Base-by-base conservation (phyloP, 73 alveolate genomes). In the Paramecium caudatum region DNA sequence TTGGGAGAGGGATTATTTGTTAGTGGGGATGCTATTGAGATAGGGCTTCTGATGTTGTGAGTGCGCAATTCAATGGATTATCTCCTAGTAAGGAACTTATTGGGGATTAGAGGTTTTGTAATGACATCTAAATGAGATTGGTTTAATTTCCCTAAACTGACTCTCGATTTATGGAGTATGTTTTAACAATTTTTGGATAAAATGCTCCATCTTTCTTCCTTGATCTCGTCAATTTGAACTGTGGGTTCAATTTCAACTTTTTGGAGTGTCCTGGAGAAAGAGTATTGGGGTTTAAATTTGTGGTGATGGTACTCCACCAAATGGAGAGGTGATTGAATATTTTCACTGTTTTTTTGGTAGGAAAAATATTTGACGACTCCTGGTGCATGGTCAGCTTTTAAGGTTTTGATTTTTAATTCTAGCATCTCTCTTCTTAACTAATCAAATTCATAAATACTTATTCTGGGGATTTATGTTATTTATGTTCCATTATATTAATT, bases 181-280 rank as follows among this genome's bases (percentile, higher is more conserved):
- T 32, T 34, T 43, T 19, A 32, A 5, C 50, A 68, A 34, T 68
- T 68, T n/a, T 68, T 32, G 17, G 84, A 34, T 68, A 68, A 32
- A 32, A 68, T 37, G 33, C 84, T 68, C 84, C 84, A 68, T 30
- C 15, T 68, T 68, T 68, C 84, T 16, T 68, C 84, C 10, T 30
- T 68, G 25, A 68, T 32, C 16, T 68, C 84, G 34, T 68, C 84
- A 8, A 68, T 17, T 37, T 34, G 21, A n/a, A 68, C 61, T 3
- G 30, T 8, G 21, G 84, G 84, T 15, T 68, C 84, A 2, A 68
- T 25, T 4, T 68, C 47, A 47, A 68, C 34, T 49, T 32, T 68
- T 68, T 32, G 37, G 36, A 68, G 34, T 0, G 84, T 68, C 30
- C 27, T 68, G 17, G 34, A 68, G 15, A 25, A 68, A 68, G 13